Percentiles rank a stretch among this genome's conserved stretches.
phyloP scores from a whole-genome alignment of 2,329 filamentous ascomycete genomes.

The Clarireedia hainanense region DNA sequence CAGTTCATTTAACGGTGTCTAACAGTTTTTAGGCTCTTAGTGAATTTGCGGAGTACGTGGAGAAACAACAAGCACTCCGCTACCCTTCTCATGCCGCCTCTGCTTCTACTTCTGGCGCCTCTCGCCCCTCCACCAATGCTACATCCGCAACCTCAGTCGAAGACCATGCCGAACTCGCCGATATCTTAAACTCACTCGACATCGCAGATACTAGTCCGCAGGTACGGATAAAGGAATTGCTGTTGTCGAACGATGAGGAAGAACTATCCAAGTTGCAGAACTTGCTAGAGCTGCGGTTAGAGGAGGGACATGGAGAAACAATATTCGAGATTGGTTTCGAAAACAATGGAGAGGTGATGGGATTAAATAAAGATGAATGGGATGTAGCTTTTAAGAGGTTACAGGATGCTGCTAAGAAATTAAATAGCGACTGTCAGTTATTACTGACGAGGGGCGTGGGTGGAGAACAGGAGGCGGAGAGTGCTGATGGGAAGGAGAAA shows the following conservation, averaged over 20 bases:
- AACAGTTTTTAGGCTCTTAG: conserved; percentile 56
- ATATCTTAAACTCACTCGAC: conserved; percentile 70
- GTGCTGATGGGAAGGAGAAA: conserved; percentile 24
- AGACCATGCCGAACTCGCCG: conserved; percentile 74
- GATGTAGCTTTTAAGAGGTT: conserved; percentile 60
- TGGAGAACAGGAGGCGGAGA: conserved; percentile 52
- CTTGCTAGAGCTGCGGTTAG: conserved; percentile 60
- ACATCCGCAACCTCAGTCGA: conserved; percentile 31
- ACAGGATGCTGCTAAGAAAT: conserved; percentile 52
- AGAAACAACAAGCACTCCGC: conserved; percentile 78
- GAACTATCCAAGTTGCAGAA: conserved; percentile 55
- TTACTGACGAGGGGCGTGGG: conserved; percentile 88
- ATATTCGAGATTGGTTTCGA: conserved; percentile 91
- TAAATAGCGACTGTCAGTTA: conserved; percentile 69
- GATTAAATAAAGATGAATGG: conserved; percentile 68
- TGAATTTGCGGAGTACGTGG: conserved; percentile 96
- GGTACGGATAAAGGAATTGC: conserved; percentile 65
- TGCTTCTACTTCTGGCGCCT: conserved; percentile 11
- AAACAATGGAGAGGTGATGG: conserved; percentile 80
- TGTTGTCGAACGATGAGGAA: conserved; percentile 57
- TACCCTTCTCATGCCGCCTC: conserved; percentile 38
- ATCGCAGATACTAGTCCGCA: conserved; percentile 62
- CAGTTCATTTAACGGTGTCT: background rate
- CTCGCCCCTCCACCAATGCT: conserved; percentile 17
- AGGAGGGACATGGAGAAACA: conserved; percentile 80